Evolutionary conservation across 2,329 filamentous ascomycete species (phyloP).

Genomic region (Aspergillus sergii): DNA sequence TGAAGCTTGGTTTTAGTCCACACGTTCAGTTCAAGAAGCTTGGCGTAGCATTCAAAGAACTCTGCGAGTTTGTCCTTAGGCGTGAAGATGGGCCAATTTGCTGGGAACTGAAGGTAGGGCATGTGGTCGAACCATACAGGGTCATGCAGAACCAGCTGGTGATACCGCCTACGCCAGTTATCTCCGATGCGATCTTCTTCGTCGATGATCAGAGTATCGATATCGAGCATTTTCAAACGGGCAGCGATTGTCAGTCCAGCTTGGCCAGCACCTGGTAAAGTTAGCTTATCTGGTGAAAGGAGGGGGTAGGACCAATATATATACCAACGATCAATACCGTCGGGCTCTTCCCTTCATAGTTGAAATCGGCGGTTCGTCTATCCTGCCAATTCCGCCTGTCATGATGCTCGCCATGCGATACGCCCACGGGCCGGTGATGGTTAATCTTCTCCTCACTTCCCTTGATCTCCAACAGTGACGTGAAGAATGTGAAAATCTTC

Average conservation of each 20-base stretch:
- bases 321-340: conserved; percentile 64
- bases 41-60: conserved; percentile 68
- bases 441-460: conserved; percentile 56
- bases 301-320: neutral
- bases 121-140: conserved; percentile 61
- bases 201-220: conserved; percentile 62
- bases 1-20: conserved; percentile 60
- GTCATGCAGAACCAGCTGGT: conserved; percentile 69
- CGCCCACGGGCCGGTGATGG: conserved; percentile 56
- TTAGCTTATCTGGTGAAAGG: neutral
- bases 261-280: conserved; percentile 58
- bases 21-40: conserved; percentile 67
- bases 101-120: conserved; percentile 66
- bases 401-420: conserved; percentile 55
- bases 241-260: conserved; percentile 61
- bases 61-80: conserved; percentile 72
- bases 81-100: conserved; percentile 69
- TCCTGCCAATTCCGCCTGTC: conserved; percentile 65
- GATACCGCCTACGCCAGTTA: conserved; percentile 66
- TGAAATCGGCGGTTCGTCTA: conserved; percentile 49
- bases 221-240: conserved; percentile 60
- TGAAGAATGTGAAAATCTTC: conserved; percentile 68
- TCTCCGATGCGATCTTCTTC: conserved; percentile 61
- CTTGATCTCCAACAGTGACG: conserved; percentile 57
- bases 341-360: conserved; percentile 58